Evolutionary conservation across 2,329 filamentous ascomycete genomes (phyloP).

Genomic region (Aspergillus quadricinctus): DNA sequence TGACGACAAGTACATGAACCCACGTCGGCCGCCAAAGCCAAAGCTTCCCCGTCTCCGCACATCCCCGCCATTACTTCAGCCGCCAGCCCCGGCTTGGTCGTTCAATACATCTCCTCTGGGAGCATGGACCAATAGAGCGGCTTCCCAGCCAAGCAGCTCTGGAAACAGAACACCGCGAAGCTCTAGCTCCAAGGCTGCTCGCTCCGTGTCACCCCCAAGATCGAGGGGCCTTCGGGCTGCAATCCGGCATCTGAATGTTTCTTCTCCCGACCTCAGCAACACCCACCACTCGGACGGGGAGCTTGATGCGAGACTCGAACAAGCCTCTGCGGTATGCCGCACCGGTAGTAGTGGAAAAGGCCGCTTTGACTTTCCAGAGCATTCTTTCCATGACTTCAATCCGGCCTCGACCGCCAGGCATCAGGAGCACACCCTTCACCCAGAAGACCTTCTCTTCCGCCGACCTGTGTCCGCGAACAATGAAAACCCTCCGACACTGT

Average conservation of each 20-base stretch:
- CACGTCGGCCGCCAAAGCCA: conserved; percentile 55
- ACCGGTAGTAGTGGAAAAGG: not conserved
- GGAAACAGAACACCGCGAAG: conserved; percentile 14
- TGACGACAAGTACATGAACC: conserved; percentile 68
- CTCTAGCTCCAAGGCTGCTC: conserved; percentile 24
- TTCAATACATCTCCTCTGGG: conserved; percentile 25
- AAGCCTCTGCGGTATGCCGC: not conserved
- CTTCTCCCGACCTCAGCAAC: conserved; percentile 16
- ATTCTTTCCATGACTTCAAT: not conserved
- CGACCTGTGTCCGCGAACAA: conserved; percentile 11
- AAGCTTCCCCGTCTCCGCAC: conserved; percentile 43
- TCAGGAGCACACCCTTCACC: not conserved
- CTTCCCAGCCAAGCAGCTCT: conserved; percentile 33
- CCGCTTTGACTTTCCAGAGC: not conserved
- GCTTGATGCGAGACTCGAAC: not conserved
- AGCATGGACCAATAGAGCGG: conserved; percentile 23
- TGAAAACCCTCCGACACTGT: conserved; percentile 13
- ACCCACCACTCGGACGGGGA: conserved; percentile 4
- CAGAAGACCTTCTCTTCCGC: conserved; percentile 14
- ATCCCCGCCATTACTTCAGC: conserved; percentile 33
- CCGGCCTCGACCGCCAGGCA: not conserved
- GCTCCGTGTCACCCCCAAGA: conserved; percentile 36
- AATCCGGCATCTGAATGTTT: conserved; percentile 31
- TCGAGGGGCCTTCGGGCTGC: conserved; percentile 35
- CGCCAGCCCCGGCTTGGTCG: conserved; percentile 20